Percentiles rank a stretch among this genome's conserved stretches.
phyloP scores from a whole-genome alignment of 176 grass and related monocot genomes.

The Eremochloa ophiuroides region DNA sequence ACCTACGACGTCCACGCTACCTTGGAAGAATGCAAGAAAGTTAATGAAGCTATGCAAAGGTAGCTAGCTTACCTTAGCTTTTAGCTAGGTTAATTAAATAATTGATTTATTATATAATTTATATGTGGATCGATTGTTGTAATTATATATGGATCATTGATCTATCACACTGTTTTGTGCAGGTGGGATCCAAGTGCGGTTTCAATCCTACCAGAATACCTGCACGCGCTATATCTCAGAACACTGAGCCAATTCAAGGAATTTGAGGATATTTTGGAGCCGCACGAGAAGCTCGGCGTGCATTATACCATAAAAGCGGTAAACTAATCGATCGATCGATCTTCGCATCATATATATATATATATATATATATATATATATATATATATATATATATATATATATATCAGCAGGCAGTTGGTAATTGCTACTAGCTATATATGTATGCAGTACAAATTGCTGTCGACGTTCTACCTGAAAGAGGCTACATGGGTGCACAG shows the following conservation, averaged over 20 bases:
- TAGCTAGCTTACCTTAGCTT: neutral
- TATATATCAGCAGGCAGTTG: too few relatives aligned
- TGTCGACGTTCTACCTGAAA: neutral
- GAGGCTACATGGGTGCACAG: neutral
- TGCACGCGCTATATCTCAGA: neutral
- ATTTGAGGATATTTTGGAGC: neutral
- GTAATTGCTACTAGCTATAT: too few relatives aligned
- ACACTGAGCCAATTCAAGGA: neutral
- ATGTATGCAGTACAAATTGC: neutral
- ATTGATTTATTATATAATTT: too few relatives aligned
- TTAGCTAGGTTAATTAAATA: too few relatives aligned
- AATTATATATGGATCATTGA: too few relatives aligned
- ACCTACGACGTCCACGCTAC: too few relatives aligned
- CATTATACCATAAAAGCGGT: neutral
- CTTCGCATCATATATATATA: too few relatives aligned
- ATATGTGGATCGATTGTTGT: too few relatives aligned
- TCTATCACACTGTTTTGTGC: neutral
- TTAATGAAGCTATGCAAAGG: conserved; percentile 18
- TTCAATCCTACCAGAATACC: neutral
- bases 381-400: too few relatives aligned
- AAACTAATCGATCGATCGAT: too few relatives aligned
- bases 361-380: too few relatives aligned
- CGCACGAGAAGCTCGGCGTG: neutral
- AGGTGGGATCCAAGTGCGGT: neutral
- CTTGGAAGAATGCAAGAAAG: neutral